Evolutionary conservation across 768 basidiomycete genomes (phyloP).

Genomic region (Termitomyces titanicus): DNA sequence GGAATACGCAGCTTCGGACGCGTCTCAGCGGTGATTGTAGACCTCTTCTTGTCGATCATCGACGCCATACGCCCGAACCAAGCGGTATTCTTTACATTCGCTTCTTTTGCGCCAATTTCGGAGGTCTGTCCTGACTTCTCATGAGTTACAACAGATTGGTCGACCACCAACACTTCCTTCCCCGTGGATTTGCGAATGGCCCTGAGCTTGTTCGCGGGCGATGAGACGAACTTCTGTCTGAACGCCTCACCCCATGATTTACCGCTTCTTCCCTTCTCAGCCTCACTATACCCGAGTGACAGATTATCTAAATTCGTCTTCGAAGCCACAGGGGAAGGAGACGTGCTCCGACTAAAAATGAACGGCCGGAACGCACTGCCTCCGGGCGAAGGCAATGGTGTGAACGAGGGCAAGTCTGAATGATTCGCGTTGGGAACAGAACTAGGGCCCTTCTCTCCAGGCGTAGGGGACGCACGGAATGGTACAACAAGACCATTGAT

Average conservation of each 20-base stretch:
- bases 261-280: slow-evolving; percentile 13
- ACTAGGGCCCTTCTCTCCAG: slow-evolving; percentile 14
- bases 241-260: slow-evolving; percentile 4
- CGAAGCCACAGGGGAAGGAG: slow-evolving; percentile 22
- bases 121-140: slow-evolving; percentile 10
- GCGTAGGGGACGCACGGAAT: slow-evolving; percentile 19
- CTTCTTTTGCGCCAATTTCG: slow-evolving; percentile 8
- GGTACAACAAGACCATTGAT: slow-evolving; percentile 41
- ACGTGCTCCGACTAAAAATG: slow-evolving; percentile 21
- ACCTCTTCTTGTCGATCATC: slow-evolving; percentile 19
- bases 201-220: slow-evolving; percentile 36
- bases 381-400: slow-evolving; percentile 44
- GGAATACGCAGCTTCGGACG: slow-evolving; percentile 40
- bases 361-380: slow-evolving; percentile 32
- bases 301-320: slow-evolving; percentile 46
- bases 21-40: slow-evolving; percentile 3
- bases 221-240: slow-evolving; percentile 18
- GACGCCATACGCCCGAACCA: slow-evolving; percentile 28
- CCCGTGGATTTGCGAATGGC: slow-evolving; percentile 38
- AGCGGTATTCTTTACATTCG: slow-evolving; percentile 14
- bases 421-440: slow-evolving; percentile 8
- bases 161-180: slow-evolving; percentile 27
- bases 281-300: slow-evolving; percentile 23
- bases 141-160: slow-evolving; percentile 23
- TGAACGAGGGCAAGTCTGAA: slow-evolving; percentile 41